Base-by-base conservation (phyloP, 345 rosid genomes). In the Microcos paniculata region DNA sequence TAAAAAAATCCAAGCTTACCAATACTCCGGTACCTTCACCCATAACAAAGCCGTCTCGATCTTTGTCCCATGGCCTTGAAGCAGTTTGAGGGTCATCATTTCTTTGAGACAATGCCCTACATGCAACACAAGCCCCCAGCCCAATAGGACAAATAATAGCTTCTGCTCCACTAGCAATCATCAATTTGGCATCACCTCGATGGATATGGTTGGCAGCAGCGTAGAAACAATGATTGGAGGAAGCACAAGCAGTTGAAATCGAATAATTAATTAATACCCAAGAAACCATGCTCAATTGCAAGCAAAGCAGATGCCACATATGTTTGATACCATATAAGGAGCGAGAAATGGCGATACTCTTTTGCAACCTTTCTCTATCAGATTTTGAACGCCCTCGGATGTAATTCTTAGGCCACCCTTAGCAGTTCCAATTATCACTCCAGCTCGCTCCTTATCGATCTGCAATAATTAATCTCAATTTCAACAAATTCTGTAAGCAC, bases 181-280 rank as follows among this genome's bases (percentile, higher is more conserved):
- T 95, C 87, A 95, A 73, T 83, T 95, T 96, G 78, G 98, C 99
- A 87, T 95, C 98, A 61, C 98, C 99, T 16, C 94, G 92, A 43
- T 94, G 99, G 71, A 93, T 95, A 83, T 95, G 99, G 71, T 95
- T 93, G 19, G 99, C 99, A 82, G 99, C 99, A 72, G 97, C 98
- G 62, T 93, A 91, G 80, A 95, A 91, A 87, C 99, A 95, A 80
- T 90, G 90, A 80, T 95, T 95, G 49, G 99, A 95, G 18, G 99
- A 90, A 18, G 98, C 97, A 79, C 99, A 95, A 51, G 99, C 99
- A 70, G 98, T 91, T 64, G 99, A 95, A 33, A 95, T 95, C 8
- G 98, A 95, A 82, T 95, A 93, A 82, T 90, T n/a, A n/a, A n/a
- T n/a, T 95, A 10, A 98, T 98, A 70, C 98, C 99, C 98, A 90